Base-by-base conservation (phyloP, 306 rosid genomes). In the Benincasa hispida region DNA sequence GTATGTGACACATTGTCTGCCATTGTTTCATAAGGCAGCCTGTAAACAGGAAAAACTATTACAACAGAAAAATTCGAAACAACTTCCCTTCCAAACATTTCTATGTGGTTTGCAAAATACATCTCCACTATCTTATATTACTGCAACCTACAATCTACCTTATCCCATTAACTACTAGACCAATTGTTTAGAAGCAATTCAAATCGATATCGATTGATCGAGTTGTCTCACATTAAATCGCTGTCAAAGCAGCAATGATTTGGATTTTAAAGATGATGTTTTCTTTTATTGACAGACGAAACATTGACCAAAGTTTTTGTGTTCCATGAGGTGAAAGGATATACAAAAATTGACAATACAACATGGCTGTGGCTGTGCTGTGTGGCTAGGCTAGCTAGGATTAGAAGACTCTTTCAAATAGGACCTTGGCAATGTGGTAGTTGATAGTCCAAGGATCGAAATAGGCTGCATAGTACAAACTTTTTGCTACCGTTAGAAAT, bases 391-490 rank as follows among this genome's bases (percentile, higher is more conserved):
- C 66, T 54, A 58, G 18, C 19, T 74, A 62, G 79, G 37, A 59
- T 86, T 76, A 91, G 41, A 79, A 65, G 21, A 88, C 91, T 88
- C 86, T 83, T 83, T 95, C 88, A 78, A 90, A 95, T 61, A 95
- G 92, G 58, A 92, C 97, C 88, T 87, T 86, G 42, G 87, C 85
- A 35, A 92, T 84, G 82, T 95, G 99, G 80, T 78, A 76, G 83
- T 84, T 85, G 78, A 85, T 83, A 41, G 95, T 89, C 77, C 82
- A 83, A 72, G 87, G 76, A 70, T 95, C 92, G 78, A 79, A 86
- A 70, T 81, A 86, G 17, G 96, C 91, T 55, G 83, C 74, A 82
- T 95, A 95, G 79, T 88, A 90, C 70, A 86, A 83, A 82, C 90
- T 87, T 80, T 88, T 89, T 0, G 91, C 92, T 54, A 95, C 87